These are phyloP conservation scores for Metschnikowia cubensis DNA, from an alignment of 805 yeast genomes.

Conservation along the genomic window DNA sequence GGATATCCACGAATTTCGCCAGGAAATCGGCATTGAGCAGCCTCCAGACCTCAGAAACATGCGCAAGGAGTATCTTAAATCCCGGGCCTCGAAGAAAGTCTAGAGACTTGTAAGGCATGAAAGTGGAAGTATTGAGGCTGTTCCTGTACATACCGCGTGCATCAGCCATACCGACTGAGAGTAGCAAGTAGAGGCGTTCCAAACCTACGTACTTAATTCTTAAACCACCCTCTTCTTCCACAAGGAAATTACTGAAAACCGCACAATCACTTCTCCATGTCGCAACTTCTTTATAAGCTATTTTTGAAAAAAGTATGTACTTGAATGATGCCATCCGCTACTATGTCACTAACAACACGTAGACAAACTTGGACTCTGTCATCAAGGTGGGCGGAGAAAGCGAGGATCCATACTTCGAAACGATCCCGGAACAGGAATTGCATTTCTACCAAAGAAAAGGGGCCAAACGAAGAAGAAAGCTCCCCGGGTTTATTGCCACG, in stretches of 20 bases:
- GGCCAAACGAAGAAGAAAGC: conserved; percentile 35
- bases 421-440: conserved; percentile 37
- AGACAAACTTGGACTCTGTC: conserved; percentile 28
- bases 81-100: background rate
- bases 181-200: conserved; percentile 1
- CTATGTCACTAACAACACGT: conserved; percentile 2
- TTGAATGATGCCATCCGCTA: background rate
- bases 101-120: background rate
- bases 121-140: background rate
- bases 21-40: conserved; percentile 63
- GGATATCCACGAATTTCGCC: conserved; percentile 69
- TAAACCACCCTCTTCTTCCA: background rate
- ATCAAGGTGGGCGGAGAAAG: conserved; percentile 25
- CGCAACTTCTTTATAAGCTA: conserved; percentile 29
- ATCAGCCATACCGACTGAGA: conserved; percentile 1
- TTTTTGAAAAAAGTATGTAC: conserved; percentile 37
- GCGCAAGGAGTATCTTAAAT: conserved; percentile 35
- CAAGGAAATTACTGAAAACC: background rate
- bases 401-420: conserved; percentile 40
- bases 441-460: conserved; percentile 41
- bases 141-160: background rate
- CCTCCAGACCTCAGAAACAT: conserved; percentile 73
- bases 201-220: background rate
- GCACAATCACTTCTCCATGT: conserved; percentile 17
- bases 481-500: conserved; percentile 33